Base-by-base conservation (phyloP, 306 rosid species). In the Quercus glauca region DNA sequence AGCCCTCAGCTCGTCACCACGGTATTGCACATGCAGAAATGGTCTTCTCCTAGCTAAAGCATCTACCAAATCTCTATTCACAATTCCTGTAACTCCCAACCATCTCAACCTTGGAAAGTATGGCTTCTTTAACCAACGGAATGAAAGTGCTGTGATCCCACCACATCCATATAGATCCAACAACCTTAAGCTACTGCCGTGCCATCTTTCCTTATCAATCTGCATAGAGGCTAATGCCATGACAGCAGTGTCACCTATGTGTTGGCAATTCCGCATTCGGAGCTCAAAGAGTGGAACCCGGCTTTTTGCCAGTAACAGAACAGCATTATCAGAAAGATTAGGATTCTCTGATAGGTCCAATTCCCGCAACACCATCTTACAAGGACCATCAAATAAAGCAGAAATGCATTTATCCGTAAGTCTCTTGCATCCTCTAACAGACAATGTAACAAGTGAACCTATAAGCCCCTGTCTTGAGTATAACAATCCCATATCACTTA, bases 141-240 rank as follows among this genome's bases (percentile, higher is more conserved):
- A 95, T 17, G 98, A 79, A 71, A 89, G 92, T 43, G 67, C 87
- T 4, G 98, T 95, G 71, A 95, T 88, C 82, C 99, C 96, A 58
- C 97, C 98, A 18, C 98, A 95, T 77, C 93, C 89, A 78, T 84
- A 92, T 31, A 95, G 85, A 85, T 95, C 99, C 92, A 95, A 81
- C 74, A 92, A 78, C 31, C 88, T 88, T 77, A 95, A 57, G 84
- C 91, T 76, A 72, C 93, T 92, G 61, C 92, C 99, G 56, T 80
- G 86, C 89, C 94, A 89, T 81, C 85, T 81, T 25, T 91, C 90
- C 73, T 91, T 94, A n/a, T 84, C 90, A 25, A 86, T 88, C 80
- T 84, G 88, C 99, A 95, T 93, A 0, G 99, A 95, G 77, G 99
- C 98, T 63, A 95, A 82, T 58, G 97, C 99, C 89, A 95, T 91